A percentile compares a stretch with the other conserved stretches of the same genome.
Conservation (phyloP, 2,329 filamentous ascomycete species). For the Akanthomyces lecanii region DNA sequence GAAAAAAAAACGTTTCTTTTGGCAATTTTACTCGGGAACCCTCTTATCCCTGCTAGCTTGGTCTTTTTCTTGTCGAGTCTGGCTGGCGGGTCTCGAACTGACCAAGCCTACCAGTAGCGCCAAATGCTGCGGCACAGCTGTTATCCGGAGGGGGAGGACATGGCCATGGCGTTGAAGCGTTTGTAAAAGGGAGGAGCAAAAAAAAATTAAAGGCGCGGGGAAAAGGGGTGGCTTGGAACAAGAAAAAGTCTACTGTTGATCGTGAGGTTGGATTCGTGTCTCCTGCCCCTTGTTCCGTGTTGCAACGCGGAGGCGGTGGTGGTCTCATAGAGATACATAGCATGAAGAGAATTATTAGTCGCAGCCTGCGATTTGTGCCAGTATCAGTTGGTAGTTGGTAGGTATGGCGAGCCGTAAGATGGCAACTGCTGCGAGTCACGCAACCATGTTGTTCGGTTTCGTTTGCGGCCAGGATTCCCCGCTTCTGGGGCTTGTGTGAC, state of each 20-base stretch:
- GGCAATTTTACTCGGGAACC: neutral
- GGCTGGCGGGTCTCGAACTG: neutral
- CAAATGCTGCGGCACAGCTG: neutral
- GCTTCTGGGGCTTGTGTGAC: neutral
- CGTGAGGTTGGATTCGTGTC: too few relatives aligned
- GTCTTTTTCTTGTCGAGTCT: neutral
- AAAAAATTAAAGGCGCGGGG: neutral
- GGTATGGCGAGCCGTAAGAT: too few relatives aligned
- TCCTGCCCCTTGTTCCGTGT: too few relatives aligned
- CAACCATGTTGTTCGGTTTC: neutral
- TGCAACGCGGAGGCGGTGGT: too few relatives aligned
- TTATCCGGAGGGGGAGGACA: neutral
- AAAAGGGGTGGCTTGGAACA: neutral
- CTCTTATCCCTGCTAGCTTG: neutral
- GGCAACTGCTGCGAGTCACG: neutral
- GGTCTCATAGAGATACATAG: too few relatives aligned
- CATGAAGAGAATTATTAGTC: neutral
- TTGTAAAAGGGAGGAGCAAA: neutral
- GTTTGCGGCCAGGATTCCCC: conserved; percentile 11
- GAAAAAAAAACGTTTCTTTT: conserved; percentile 1
- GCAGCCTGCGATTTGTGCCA: too few relatives aligned
- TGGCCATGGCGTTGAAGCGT: neutral
- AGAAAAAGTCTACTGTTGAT: neutral
- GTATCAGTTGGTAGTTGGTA: too few relatives aligned
- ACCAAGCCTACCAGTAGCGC: neutral